These are phyloP conservation scores for Cryomyces minteri DNA, from an alignment of 495 filamentous ascomycete species.

Conservation along the genomic window DNA sequence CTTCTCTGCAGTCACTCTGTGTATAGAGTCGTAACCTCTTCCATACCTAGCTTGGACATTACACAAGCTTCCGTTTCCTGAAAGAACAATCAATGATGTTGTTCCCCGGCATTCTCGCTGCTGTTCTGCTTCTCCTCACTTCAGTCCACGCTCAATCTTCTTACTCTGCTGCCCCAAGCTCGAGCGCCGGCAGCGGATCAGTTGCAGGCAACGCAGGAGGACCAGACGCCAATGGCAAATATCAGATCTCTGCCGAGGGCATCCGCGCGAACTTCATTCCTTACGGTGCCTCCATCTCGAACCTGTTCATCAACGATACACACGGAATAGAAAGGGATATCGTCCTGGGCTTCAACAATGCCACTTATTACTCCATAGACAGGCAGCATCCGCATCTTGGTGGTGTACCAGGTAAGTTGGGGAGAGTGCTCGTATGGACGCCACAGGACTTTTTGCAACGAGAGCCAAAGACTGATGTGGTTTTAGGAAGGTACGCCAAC, in stretches of 20 bases:
- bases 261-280: conserved; percentile 60
- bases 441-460: conserved; percentile 21
- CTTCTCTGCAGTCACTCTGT: too few relatives aligned
- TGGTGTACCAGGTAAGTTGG: conserved; percentile 4
- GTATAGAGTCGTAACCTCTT: too few relatives aligned
- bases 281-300: conserved; percentile 62
- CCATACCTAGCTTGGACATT: too few relatives aligned
- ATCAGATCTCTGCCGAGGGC: conserved; percentile 51
- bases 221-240: conserved; percentile 26
- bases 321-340: conserved; percentile 43
- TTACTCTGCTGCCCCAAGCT: too few relatives aligned
- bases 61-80: too few relatives aligned
- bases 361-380: conserved; percentile 48
- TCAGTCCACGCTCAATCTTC: too few relatives aligned
- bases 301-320: conserved; percentile 55
- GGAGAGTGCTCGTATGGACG: conserved; percentile 25
- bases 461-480: conserved; percentile 29
- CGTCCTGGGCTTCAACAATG: conserved; percentile 64
- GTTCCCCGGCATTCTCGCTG: too few relatives aligned
- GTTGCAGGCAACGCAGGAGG: background rate
- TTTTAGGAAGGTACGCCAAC: conserved; percentile 64
- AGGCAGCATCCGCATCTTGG: conserved; percentile 17
- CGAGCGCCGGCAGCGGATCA: background rate
- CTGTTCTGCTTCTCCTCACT: too few relatives aligned
- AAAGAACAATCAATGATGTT: too few relatives aligned